phyloP scores from a whole-genome alignment of 2,329 filamentous ascomycete genomes.

The Daldinia sp. region DNA sequence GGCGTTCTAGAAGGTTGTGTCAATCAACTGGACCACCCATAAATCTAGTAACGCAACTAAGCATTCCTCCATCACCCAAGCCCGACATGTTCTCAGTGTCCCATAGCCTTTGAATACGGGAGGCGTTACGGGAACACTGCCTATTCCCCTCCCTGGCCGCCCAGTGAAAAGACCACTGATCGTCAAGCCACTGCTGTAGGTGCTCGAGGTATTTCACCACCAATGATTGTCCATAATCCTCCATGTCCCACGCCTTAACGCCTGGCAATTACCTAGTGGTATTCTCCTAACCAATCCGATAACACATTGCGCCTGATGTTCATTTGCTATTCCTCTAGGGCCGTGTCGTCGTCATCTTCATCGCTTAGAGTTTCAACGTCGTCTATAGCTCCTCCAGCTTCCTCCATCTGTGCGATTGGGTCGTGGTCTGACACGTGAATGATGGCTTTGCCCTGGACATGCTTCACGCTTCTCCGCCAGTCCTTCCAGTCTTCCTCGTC shows the following conservation, averaged over 20 bases:
- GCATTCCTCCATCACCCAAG: constrained; percentile 2
- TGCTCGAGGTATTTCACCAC: constrained; percentile 38
- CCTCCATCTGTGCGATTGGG: constrained; percentile 67
- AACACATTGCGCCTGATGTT: constrained; percentile 25
- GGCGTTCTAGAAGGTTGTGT: constrained; percentile 7
- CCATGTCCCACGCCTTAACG: constrained; percentile 37
- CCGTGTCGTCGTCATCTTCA: constrained; percentile 57
- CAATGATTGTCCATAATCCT: constrained; percentile 26
- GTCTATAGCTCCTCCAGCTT: constrained; percentile 81
- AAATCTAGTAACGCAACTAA: constrained; percentile 11
- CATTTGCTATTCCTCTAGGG: constrained; percentile 27
- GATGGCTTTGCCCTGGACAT: constrained; percentile 84
- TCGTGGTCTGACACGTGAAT: constrained; percentile 84
- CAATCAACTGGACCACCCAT: constrained; percentile 8
- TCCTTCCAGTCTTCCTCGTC: constrained; percentile 84
- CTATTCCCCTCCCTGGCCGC: background rate
- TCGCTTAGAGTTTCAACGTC: constrained; percentile 92
- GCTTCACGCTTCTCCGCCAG: constrained; percentile 82
- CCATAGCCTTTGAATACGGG: background rate
- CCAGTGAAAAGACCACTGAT: constrained; percentile 19
- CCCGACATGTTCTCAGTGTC: background rate
- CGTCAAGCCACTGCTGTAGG: constrained; percentile 41
- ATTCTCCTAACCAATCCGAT: constrained; percentile 31
- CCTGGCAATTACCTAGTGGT: constrained; percentile 42
- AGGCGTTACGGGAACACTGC: background rate